A percentile compares a stretch with the other conserved stretches of the same genome.
phyloP scores from a whole-genome alignment of 169 alveolate genomes.

The Cryptosporidium sp. region DNA sequence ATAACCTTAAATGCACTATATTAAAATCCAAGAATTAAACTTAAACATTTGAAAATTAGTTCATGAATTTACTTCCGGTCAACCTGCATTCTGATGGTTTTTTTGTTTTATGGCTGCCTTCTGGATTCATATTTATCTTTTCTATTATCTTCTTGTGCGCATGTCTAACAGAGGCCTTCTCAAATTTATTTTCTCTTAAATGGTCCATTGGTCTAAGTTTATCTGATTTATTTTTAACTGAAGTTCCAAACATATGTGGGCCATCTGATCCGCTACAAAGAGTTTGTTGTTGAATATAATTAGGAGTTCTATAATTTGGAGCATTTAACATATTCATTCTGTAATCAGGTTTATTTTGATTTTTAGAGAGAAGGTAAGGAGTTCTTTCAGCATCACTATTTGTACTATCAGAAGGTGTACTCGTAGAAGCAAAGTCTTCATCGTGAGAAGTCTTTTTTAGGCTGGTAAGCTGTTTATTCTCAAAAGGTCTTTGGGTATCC shows the following conservation, averaged over 20 bases:
- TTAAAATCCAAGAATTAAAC: not conserved
- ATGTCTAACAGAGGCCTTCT: constrained; percentile 4
- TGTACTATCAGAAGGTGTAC: not conserved
- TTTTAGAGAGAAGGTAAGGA: constrained; percentile 26
- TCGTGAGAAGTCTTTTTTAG: not conserved
- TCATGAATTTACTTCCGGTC: not conserved
- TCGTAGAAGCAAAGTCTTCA: not conserved
- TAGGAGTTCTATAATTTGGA: constrained; percentile 58
- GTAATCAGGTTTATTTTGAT: constrained; percentile 51
- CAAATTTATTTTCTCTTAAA: not conserved
- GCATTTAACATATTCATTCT: constrained; percentile 23
- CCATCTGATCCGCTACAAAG: constrained; percentile 63
- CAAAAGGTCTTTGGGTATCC: not conserved
- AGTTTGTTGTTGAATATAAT: constrained; percentile 44
- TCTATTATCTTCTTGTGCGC: constrained; percentile 31
- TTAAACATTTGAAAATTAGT: not conserved
- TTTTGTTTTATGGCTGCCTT: not conserved
- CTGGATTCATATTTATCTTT: not conserved
- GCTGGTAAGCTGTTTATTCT: not conserved
- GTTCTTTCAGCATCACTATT: constrained; percentile 21
- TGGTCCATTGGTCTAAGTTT: not conserved
- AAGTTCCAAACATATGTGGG: constrained; percentile 54
- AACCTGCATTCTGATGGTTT: constrained; percentile 11
- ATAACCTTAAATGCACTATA: not conserved
- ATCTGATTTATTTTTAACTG: not conserved